Evolutionary conservation across 2,329 filamentous ascomycete species (phyloP).

Genomic region (Diaporthe destruens): DNA sequence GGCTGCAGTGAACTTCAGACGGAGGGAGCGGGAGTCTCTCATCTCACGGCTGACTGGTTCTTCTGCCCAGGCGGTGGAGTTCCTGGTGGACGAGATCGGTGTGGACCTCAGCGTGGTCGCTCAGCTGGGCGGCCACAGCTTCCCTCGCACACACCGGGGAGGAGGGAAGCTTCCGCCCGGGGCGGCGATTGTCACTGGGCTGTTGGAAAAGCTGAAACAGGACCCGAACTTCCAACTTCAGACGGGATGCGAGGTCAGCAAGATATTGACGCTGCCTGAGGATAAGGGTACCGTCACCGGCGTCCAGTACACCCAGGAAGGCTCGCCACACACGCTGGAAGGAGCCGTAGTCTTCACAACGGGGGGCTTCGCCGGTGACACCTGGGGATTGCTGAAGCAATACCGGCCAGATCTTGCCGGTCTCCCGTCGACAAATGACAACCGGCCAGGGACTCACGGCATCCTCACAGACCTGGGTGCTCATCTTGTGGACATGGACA

Average conservation of each 20-base stretch:
- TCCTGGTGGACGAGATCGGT: constrained; percentile 68
- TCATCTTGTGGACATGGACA: constrained; percentile 63
- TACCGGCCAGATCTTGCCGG: constrained; percentile 71
- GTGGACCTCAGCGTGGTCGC: constrained; percentile 71
- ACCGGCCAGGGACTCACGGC: constrained; percentile 65
- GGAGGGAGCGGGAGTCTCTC: constrained; percentile 56
- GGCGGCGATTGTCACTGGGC: constrained; percentile 66
- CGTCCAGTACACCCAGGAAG: constrained; percentile 61
- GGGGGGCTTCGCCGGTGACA: constrained; percentile 74
- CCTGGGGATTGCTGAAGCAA: constrained; percentile 65
- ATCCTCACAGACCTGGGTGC: constrained; percentile 56
- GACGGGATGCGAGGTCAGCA: constrained; percentile 66
- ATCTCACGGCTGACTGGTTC: constrained; percentile 64
- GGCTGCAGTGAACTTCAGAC: constrained; percentile 38
- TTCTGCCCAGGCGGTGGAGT: constrained; percentile 61
- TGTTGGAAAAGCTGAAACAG: constrained; percentile 64
- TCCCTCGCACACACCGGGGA: constrained; percentile 69
- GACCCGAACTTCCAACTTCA: constrained; percentile 64
- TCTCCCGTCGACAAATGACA: constrained; percentile 73
- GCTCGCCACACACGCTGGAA: constrained; percentile 54
- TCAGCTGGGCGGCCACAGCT: constrained; percentile 70
- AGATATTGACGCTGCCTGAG: constrained; percentile 54
- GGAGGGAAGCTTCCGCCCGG: constrained; percentile 68
- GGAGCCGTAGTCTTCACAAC: constrained; percentile 71
- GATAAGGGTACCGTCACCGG: constrained; percentile 57